A percentile compares a stretch with the other conserved stretches of the same genome.
Conservation (phyloP, 225 moss, liverwort and hornwort genomes). For the Takakia lepidozioides region DNA sequence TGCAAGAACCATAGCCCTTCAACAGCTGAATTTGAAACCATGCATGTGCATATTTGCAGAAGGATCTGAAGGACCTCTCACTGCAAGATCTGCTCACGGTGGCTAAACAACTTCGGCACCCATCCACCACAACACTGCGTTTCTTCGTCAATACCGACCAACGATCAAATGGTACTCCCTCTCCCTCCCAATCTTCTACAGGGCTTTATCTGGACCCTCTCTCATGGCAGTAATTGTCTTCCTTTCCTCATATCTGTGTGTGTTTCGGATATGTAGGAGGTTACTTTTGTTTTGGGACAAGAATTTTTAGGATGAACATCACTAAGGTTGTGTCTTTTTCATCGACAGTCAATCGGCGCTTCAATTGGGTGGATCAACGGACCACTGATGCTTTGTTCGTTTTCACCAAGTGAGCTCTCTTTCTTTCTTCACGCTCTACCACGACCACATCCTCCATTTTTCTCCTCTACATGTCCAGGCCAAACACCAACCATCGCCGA, state of each 20-base stretch:
- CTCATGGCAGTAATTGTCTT: no score
- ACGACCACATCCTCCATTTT: no score
- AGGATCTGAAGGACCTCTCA: conserved; percentile 35
- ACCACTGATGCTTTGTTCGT: conserved; percentile 32
- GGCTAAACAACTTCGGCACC: conserved; percentile 16
- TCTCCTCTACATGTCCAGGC: no score
- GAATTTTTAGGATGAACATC: not conserved
- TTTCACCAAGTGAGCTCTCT: conserved; percentile 30
- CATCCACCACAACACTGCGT: conserved; percentile 15
- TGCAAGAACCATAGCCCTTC: no score
- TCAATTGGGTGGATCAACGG: conserved; percentile 42
- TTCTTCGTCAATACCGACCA: conserved; percentile 18
- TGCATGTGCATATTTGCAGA: no score
- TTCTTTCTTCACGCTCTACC: no score
- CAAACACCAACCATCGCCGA: no score
- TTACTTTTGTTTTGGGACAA: no score
- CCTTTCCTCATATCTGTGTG: no score
- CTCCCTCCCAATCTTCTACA: not conserved
- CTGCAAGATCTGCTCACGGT: conserved; percentile 23
- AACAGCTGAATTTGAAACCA: no score
- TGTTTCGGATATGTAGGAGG: no score
- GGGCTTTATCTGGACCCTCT: no score
- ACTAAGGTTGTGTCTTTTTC: not conserved
- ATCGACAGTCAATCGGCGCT: conserved; percentile 36
- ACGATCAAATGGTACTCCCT: conserved; percentile 13